These are phyloP conservation scores for Thermochaetoides dissita DNA, from an alignment of 2,329 filamentous ascomycete species.

Conservation along the genomic window DNA sequence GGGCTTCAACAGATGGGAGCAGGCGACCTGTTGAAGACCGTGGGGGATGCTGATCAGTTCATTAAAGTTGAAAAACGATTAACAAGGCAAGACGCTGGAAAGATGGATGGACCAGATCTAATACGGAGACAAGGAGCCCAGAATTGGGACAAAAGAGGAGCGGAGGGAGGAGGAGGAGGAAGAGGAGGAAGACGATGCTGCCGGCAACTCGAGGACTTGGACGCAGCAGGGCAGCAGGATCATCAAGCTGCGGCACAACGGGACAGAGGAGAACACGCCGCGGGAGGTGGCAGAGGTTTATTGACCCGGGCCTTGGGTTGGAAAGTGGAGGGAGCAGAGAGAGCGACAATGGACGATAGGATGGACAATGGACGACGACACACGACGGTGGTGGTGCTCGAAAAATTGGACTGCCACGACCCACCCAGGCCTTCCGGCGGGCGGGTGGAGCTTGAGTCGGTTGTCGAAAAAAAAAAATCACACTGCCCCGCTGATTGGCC, in stretches of 20 bases:
- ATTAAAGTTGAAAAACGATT: slow-evolving; percentile 5
- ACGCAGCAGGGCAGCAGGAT: too few species aligned
- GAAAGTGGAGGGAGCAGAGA: too few species aligned
- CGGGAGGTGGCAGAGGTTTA: too few species aligned
- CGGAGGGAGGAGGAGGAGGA: background rate
- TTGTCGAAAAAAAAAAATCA: slow-evolving; percentile 1
- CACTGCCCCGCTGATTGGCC: slow-evolving; percentile 4
- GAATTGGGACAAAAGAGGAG: background rate
- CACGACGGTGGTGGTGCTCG: background rate
- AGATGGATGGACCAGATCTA: slow-evolving; percentile 1
- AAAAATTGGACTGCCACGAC: slow-evolving; percentile 4
- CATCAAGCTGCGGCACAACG: too few species aligned
- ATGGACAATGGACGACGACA: too few species aligned
- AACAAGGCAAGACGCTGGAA: background rate
- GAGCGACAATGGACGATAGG: too few species aligned
- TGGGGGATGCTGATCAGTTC: background rate
- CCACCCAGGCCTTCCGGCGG: background rate
- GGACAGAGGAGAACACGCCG: too few species aligned
- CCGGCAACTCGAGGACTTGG: background rate
- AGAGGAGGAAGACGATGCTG: background rate
- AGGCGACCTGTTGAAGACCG: slow-evolving; percentile 1
- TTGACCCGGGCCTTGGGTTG: too few species aligned
- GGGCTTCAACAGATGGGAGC: slow-evolving; percentile 2
- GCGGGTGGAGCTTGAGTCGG: background rate
- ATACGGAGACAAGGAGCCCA: background rate